Percentiles rank a stretch among this genome's conserved stretches.
phyloP scores from a whole-genome alignment of 2,329 filamentous ascomycete species.

The Trichoderma asperellum region DNA sequence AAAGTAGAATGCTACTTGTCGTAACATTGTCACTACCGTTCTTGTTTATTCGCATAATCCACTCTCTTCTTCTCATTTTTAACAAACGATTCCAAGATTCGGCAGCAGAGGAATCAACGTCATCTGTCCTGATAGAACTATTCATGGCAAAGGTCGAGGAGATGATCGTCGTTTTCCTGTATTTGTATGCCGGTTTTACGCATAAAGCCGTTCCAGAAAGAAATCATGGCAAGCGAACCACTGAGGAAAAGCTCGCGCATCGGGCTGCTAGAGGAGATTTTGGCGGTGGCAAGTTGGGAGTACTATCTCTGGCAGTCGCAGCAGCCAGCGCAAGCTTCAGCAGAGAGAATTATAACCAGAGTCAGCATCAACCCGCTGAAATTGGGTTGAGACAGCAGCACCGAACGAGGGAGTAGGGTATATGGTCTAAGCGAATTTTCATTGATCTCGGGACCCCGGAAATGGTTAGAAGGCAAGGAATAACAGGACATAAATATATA shows the following conservation, averaged over 20 bases:
- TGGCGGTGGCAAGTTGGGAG: neutral
- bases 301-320: neutral
- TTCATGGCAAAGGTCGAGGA: neutral
- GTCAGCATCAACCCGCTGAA: neutral
- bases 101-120: neutral
- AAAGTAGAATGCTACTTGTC: neutral
- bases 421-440: neutral
- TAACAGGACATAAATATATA: neutral
- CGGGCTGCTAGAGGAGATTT: neutral
- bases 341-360: neutral
- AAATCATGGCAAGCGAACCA: neutral
- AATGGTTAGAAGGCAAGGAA: neutral
- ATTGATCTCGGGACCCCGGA: neutral
- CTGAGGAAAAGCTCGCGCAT: neutral
- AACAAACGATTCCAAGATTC: neutral
- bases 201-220: neutral
- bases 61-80: neutral
- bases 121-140: neutral
- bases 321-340: neutral
- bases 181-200: neutral
- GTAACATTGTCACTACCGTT: neutral
- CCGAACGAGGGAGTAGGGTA: neutral
- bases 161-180: neutral
- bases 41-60: neutral
- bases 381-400: neutral